Evolutionary conservation across 2,329 filamentous ascomycete species (phyloP).

Genomic region (Capronia americana): DNA sequence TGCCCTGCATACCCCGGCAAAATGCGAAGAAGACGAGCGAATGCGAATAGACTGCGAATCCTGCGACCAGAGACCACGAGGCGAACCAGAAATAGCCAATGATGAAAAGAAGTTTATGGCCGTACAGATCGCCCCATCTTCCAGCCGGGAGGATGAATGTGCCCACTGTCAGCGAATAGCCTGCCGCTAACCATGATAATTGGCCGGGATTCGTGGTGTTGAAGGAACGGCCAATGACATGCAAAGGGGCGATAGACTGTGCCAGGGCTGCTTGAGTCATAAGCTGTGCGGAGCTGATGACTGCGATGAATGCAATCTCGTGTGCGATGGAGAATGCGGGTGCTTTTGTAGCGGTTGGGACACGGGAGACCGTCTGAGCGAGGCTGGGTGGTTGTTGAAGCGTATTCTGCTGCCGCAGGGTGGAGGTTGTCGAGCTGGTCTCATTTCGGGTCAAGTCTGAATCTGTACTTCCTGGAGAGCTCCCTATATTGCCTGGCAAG

Average conservation of each 20-base stretch:
- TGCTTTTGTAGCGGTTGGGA: not conserved
- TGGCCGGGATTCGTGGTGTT: conserved; percentile 45
- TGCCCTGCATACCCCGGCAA: conserved; percentile 51
- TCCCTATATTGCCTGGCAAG: not conserved
- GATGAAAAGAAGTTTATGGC: conserved; percentile 57
- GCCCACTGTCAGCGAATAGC: conserved; percentile 57
- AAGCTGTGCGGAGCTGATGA: conserved; percentile 56
- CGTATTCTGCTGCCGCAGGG: not conserved
- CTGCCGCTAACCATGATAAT: conserved; percentile 56
- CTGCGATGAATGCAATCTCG: conserved; percentile 47
- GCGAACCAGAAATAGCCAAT: conserved; percentile 59
- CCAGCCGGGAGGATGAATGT: conserved; percentile 60
- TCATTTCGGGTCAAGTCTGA: not conserved
- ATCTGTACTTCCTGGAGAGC: not conserved
- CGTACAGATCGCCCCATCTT: conserved; percentile 58
- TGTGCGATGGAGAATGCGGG: not conserved
- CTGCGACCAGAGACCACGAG: conserved; percentile 55
- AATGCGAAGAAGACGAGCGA: conserved; percentile 46
- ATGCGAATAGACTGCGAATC: conserved; percentile 49
- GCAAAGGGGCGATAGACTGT: conserved; percentile 48
- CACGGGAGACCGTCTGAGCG: not conserved
- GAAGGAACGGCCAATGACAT: not conserved
- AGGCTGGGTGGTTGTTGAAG: not conserved
- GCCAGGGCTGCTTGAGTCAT: conserved; percentile 45
- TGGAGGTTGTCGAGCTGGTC: not conserved